These are phyloP conservation scores for Cyberlindnera meyerae DNA, from an alignment of 805 yeast species.

Conservation along the genomic window DNA sequence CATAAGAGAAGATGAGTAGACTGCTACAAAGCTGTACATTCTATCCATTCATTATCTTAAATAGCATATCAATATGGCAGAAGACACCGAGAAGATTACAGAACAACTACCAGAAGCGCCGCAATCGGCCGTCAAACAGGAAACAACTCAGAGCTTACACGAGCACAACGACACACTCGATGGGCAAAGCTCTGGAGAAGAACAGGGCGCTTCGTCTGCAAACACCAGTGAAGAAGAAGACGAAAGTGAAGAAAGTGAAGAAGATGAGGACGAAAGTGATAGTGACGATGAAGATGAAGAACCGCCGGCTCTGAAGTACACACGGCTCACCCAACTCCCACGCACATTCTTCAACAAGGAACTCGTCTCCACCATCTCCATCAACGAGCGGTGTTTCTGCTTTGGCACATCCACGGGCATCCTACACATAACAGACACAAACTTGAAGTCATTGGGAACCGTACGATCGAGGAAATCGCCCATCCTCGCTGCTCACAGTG, in stretches of 20 bases:
- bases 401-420: conserved; percentile 91
- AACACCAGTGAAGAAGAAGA: not conserved
- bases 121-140: no score
- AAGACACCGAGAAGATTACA: no score
- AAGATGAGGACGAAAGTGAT: conserved; percentile 24
- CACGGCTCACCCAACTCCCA: conserved; percentile 66
- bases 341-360: conserved; percentile 66
- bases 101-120: no score
- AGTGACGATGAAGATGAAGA: conserved; percentile 45
- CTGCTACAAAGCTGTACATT: no score
- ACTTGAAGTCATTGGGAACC: conserved; percentile 59
- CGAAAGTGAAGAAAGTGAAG: conserved; percentile 9
- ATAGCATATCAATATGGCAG: no score
- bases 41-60: no score
- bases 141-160: no score
- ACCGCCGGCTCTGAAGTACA: conserved; percentile 73
- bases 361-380: conserved; percentile 66
- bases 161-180: conserved; percentile 7
- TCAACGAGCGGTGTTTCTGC: conserved; percentile 56
- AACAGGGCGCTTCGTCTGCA: not conserved
- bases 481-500: conserved; percentile 58
- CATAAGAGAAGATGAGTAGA: no score
- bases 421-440: conserved; percentile 60
- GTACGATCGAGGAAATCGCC: conserved; percentile 85
- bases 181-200: conserved; percentile 6